A percentile compares a stretch with the other conserved stretches of the same genome.
phyloP scores from a whole-genome alignment of 352 stramenopile species.

The Phytopythium vexans region DNA sequence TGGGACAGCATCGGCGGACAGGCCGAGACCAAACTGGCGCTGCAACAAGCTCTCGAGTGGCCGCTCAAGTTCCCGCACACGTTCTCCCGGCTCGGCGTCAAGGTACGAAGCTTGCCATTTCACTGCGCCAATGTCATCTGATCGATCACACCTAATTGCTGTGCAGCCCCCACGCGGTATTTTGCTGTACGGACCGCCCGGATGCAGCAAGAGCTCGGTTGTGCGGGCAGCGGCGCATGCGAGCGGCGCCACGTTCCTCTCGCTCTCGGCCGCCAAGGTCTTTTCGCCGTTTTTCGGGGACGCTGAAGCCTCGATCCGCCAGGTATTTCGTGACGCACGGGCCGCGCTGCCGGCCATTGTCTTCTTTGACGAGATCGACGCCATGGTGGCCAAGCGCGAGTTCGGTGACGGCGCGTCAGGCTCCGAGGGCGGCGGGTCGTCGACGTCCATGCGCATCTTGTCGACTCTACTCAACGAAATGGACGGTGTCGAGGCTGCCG shows the following conservation, averaged over 20 bases:
- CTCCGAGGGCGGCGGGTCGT: slow-evolving; percentile 36
- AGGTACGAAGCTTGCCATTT: slow-evolving; percentile 11
- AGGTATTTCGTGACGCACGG: slow-evolving; percentile 77
- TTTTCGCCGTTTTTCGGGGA: slow-evolving; percentile 90
- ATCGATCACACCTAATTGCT: neutral
- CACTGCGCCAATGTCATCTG: neutral
- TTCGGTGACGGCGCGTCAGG: slow-evolving; percentile 41
- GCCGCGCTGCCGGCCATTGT: slow-evolving; percentile 87
- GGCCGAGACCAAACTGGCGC: slow-evolving; percentile 57
- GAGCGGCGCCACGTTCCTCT: slow-evolving; percentile 83
- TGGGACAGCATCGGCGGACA: slow-evolving; percentile 82
- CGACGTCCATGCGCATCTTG: slow-evolving; percentile 89
- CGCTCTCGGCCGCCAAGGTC: slow-evolving; percentile 81
- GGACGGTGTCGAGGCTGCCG: slow-evolving; percentile 93
- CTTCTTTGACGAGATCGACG: slow-evolving; percentile 90
- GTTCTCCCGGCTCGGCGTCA: slow-evolving; percentile 67
- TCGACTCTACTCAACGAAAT: slow-evolving; percentile 98
- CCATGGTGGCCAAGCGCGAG: slow-evolving; percentile 78
- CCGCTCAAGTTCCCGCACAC: slow-evolving; percentile 74
- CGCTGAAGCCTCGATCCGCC: slow-evolving; percentile 75
- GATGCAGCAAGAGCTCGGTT: slow-evolving; percentile 90
- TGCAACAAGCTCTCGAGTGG: slow-evolving; percentile 89
- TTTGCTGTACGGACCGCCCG: slow-evolving; percentile 87
- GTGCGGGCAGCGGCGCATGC: slow-evolving; percentile 77
- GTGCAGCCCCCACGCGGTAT: slow-evolving; percentile 64